phyloP scores from a whole-genome alignment of 371 early-diverging fungal genomes.

The Mortierella sp. region DNA sequence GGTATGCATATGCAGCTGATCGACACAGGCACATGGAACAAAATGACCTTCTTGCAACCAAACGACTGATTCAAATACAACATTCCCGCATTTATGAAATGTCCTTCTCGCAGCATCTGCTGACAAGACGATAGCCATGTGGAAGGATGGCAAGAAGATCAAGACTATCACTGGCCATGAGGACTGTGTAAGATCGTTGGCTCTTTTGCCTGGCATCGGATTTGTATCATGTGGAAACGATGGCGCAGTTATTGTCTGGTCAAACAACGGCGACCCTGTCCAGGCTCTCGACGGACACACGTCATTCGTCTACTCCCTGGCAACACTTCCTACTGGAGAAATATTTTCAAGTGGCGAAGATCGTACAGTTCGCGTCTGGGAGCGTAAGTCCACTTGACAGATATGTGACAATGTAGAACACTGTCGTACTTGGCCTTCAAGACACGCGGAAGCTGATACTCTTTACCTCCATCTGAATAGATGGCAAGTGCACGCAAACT shows the following conservation, averaged over 20 bases:
- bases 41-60: not conserved
- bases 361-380: constrained; percentile 91
- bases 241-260: constrained; percentile 89
- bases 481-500: constrained; percentile 80
- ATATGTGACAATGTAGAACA: not conserved
- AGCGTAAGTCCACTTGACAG: constrained; percentile 62
- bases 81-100: no score
- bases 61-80: not conserved
- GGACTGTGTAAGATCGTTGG: constrained; percentile 92
- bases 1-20: constrained; percentile 63
- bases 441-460: not conserved
- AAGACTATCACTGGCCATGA: constrained; percentile 89
- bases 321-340: constrained; percentile 79
- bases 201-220: constrained; percentile 69
- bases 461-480: constrained; percentile 46
- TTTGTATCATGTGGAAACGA: constrained; percentile 95
- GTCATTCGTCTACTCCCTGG: constrained; percentile 92
- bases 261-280: constrained; percentile 78
- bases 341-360: constrained; percentile 96
- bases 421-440: not conserved
- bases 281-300: constrained; percentile 90
- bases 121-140: constrained; percentile 92
- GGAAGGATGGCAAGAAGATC: constrained; percentile 81
- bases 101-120: constrained; percentile 80
- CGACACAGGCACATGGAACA: not conserved